Evolutionary conservation across 768 basidiomycete genomes (phyloP), one percentile per base, ranked within the genome.

Genomic region (Harrya chromipes): DNA sequence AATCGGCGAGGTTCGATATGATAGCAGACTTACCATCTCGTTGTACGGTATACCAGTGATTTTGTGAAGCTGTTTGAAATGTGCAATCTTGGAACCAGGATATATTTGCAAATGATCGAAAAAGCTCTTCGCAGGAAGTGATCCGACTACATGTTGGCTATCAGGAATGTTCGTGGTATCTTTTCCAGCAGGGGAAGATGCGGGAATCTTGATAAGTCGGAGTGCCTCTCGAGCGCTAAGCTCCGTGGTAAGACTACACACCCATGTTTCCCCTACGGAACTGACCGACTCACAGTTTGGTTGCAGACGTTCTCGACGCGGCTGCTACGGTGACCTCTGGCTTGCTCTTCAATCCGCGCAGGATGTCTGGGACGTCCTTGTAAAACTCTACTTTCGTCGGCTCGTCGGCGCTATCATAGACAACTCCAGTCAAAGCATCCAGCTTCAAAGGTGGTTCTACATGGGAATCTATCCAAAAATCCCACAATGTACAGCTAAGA

Each of bases 391-490:
- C 79, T 20, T 61, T 64, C 24, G 1, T 46, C 12, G 55, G 65
- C 3, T 52, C 42, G 24, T 17, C 1, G 12, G 59, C 47, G 33
- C 57, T 66, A 41, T 70, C 68, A 10, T 57, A 58, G 20, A 68
- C 54, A 8, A 38, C 45, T 11, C 61, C 61, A 13, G 61, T 58
- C 27, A 19, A 19, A 5, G 37, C 72, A 20, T 81, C 67, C 39
- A 77, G 72, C 47, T 67, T 75, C 44, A 88, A 66, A 7, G 85
- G 82, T 26, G 77, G 79, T 38, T 75, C 70, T 44, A 88, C 75
- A 63, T 91, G 85, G 16, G 83, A 83, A 65, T 94, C 91, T 45
- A 93, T 85, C 90, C 90, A 92, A 14, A 92, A 72, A 49, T 85
- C 80, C 90, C 90, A 93, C 6, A 93, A 72, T 0, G 91, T 93